Conservation (phyloP, 495 filamentous ascomycete genomes). For the Talaromyces nanjingensis region DNA sequence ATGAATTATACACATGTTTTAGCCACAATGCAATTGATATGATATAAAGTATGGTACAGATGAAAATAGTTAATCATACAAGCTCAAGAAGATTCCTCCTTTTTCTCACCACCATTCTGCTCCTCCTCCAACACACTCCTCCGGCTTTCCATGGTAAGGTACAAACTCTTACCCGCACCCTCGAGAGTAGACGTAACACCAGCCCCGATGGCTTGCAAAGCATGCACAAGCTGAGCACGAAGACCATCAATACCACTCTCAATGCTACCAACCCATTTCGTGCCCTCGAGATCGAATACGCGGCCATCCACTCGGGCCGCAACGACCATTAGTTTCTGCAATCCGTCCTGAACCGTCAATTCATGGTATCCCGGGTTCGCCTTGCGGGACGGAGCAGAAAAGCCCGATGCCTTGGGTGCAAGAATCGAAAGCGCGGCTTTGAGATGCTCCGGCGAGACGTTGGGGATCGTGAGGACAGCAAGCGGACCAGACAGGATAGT, state of each 20-base stretch:
- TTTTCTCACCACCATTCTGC: conserved; percentile 31
- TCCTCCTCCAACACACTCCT: conserved; percentile 72
- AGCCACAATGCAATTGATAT: neutral
- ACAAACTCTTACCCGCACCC: conserved; percentile 68
- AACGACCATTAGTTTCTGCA: conserved; percentile 80
- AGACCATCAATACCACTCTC: conserved; percentile 75
- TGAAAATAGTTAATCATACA: conserved; percentile 8
- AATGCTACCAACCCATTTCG: conserved; percentile 81
- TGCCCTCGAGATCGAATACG: conserved; percentile 73
- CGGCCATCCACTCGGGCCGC: conserved; percentile 76
- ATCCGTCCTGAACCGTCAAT: conserved; percentile 60
- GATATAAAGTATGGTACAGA: conserved; percentile 30
- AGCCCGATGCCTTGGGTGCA: conserved; percentile 58
- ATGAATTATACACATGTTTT: neutral
- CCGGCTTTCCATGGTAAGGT: conserved; percentile 76
- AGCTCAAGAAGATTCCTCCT: conserved; percentile 25
- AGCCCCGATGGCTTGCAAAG: conserved; percentile 69
- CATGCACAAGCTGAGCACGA: conserved; percentile 68
- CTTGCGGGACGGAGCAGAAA: conserved; percentile 68
- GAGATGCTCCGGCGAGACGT: conserved; percentile 74
- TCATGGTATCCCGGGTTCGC: conserved; percentile 78
- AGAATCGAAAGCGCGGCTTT: conserved; percentile 71
- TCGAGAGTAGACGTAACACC: conserved; percentile 68
- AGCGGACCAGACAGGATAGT: conserved; percentile 76
- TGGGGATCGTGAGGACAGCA: conserved; percentile 71